Conservation (phyloP, 139 green algal genomes). For the Axilococcus clingmanii region DNA sequence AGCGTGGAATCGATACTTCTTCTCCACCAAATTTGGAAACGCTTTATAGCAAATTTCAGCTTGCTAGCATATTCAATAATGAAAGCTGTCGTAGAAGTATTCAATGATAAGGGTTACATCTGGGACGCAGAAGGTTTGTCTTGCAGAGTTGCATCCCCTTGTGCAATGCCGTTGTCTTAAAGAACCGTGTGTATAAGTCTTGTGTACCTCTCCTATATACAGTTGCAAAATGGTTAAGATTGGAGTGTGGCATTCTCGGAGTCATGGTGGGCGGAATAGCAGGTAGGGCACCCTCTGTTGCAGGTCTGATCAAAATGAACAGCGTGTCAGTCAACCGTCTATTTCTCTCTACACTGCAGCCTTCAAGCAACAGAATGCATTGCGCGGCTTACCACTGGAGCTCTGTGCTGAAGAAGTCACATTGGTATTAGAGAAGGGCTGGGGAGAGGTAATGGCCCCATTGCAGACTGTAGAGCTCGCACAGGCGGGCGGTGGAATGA, state of each 20-base stretch:
- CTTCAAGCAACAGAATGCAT: conserved; percentile 44
- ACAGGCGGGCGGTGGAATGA: neutral
- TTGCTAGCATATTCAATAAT: no score
- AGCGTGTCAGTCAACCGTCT: neutral
- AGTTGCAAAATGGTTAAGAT: conserved; percentile 28
- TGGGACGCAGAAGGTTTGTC: conserved; percentile 32
- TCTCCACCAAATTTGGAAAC: no score
- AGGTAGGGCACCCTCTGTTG: conserved; percentile 4
- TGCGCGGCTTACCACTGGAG: conserved; percentile 40
- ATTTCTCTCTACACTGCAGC: conserved; percentile 17
- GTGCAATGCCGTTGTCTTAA: no score
- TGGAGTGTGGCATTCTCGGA: conserved; percentile 27
- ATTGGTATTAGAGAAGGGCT: conserved; percentile 20
- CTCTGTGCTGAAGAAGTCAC: conserved; percentile 34
- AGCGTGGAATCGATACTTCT: no score
- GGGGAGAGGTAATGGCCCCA: neutral
- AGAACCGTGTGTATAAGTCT: no score
- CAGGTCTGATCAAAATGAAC: neutral
- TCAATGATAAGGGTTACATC: conserved; percentile 18
- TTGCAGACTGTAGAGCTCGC: neutral
- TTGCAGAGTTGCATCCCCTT: neutral
- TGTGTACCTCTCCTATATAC: conserved; percentile 1
- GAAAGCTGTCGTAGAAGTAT: conserved; percentile 14
- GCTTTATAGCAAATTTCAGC: no score
- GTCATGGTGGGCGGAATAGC: conserved; percentile 38